Evolutionary conservation across 2,329 filamentous ascomycete genomes (phyloP), one percentile per base, ranked within the genome.

Genomic region (Geoglossum cookeanum): DNA sequence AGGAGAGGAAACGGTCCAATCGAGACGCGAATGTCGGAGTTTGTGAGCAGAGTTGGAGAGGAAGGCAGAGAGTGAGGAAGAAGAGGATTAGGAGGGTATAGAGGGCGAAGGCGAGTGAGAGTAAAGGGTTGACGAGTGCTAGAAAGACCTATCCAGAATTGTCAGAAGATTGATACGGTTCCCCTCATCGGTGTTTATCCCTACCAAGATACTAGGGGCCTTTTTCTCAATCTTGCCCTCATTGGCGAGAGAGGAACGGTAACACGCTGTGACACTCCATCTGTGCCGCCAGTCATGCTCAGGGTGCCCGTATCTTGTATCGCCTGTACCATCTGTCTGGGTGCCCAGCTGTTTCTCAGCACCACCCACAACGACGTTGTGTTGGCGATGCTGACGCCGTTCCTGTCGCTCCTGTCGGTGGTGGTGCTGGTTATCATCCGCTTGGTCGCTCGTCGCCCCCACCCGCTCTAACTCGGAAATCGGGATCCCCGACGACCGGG

Each of bases 121-220:
- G 49, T 6, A 59, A 58, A 9, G 61, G 62, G 39, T 60, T 61
- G n/a, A 63, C 35, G 32, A 61, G 59, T 29, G 59, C 57, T 30
- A 63, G 60, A 9, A 61, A 63, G 44, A 59, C 55, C 62, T 63
- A 49, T 27, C 47, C 37, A 29, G 55, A 15, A 13, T 7, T 48
- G 9, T 49, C 29, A 30, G 15, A 37, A 37, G 32, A 17, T 35
- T 22, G 3, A n/a, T 53, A 32, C 54, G 51, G n/a, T 35, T 17
- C 9, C 15, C 49, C 11, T 6, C 22, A n/a, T 52, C 5, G 33
- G 35, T 37, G 13, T 53, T 30, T 22, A 33, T n/a, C 33, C 49
- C 13, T 53, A 53, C 49, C 49, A 53, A 53, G 13, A 53, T 53
- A 17, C 33, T 53, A 1, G 49, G 49, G 8, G 49, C 22, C 17